These are phyloP conservation scores for Trichosporon asahii DNA, from an alignment of 1,284 basidiomycete species.

Conservation along the genomic window DNA sequence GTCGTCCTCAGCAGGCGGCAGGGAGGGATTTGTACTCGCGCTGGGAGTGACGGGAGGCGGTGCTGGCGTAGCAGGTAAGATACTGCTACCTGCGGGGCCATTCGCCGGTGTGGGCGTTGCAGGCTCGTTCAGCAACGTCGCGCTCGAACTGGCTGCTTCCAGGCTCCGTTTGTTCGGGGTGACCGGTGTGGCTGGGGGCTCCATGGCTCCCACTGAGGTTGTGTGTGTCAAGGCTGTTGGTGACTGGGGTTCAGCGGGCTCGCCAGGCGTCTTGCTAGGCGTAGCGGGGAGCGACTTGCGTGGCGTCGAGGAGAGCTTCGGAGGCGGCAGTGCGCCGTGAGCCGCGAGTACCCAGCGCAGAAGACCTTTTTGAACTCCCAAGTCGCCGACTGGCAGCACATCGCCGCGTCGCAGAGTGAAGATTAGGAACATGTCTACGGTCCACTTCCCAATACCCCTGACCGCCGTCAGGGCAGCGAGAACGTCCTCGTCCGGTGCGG, in stretches of 20 bases:
- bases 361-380: slow-evolving; percentile 75
- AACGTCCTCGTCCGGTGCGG: slow-evolving; percentile 70
- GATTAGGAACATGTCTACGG: slow-evolving; percentile 84
- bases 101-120: slow-evolving; percentile 1
- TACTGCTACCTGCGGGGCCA: not conserved
- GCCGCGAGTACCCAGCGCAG: slow-evolving; percentile 69
- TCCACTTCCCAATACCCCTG: slow-evolving; percentile 67
- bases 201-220: not conserved
- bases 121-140: not conserved
- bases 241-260: not conserved
- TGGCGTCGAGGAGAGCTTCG: slow-evolving; percentile 53
- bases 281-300: slow-evolving; percentile 31
- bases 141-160: not conserved
- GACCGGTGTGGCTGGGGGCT: not conserved
- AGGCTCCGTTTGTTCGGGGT: not conserved
- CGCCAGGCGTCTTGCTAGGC: not conserved
- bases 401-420: slow-evolving; percentile 78
- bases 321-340: slow-evolving; percentile 52
- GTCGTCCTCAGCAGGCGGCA: slow-evolving; percentile 17
- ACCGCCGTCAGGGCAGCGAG: slow-evolving; percentile 70
- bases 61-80: slow-evolving; percentile 2
- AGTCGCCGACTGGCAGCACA: slow-evolving; percentile 75
- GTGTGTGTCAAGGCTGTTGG: no score
- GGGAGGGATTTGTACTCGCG: slow-evolving; percentile 20
- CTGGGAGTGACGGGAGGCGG: slow-evolving; percentile 21